phyloP scores from a whole-genome alignment of 176 grass and related monocot genomes.

The Luzula sylvatica region DNA sequence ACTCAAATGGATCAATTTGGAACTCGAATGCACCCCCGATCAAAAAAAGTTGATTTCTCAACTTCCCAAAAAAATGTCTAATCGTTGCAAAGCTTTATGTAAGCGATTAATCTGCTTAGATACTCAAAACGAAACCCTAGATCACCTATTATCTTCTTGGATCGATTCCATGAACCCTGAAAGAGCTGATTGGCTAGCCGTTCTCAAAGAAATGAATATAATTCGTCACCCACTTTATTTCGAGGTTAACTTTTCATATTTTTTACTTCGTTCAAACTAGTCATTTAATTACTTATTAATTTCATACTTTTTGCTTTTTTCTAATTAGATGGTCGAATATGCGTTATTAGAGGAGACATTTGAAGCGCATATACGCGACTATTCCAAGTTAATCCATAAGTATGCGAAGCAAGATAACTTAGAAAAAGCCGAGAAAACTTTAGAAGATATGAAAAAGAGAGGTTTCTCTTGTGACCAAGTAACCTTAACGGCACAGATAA shows the following conservation, averaged over 20 bases:
- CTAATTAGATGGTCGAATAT: constrained; percentile 44
- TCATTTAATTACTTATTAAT: no score
- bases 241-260: constrained; percentile 31
- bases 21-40: constrained; percentile 13
- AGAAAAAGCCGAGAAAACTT: constrained; percentile 48
- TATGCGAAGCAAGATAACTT: constrained; percentile 64
- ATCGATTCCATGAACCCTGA: constrained; percentile 60
- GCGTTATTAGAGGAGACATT: constrained; percentile 59
- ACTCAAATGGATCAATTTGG: constrained; percentile 41
- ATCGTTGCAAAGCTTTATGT: constrained; percentile 80
- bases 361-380: constrained; percentile 61
- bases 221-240: constrained; percentile 43
- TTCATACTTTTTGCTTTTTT: background rate
- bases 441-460: constrained; percentile 54
- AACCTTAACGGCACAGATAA: constrained; percentile 43
- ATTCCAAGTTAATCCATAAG: constrained; percentile 68
- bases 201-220: constrained; percentile 56
- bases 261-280: background rate
- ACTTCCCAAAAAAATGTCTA: constrained; percentile 59
- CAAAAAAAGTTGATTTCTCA: constrained; percentile 35
- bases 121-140: constrained; percentile 33
- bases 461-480: constrained; percentile 62
- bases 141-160: constrained; percentile 46
- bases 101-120: constrained; percentile 38
- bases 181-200: constrained; percentile 70